Base-by-base conservation (phyloP, 805 yeast species). In the Kuraishia hungarica region DNA sequence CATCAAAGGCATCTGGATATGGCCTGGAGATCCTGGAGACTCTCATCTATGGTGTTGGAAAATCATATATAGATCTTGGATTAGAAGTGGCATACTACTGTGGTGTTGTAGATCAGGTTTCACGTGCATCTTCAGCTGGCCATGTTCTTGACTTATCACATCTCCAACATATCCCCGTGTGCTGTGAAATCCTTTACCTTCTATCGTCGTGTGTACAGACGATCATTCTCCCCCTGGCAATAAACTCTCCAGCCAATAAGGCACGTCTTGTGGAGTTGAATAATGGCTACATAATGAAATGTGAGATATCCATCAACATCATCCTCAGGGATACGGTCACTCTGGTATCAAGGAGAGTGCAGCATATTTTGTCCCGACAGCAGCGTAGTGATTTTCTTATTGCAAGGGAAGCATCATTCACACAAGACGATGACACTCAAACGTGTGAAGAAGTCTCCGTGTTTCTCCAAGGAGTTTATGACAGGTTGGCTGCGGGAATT, bases 151-250 rank as follows among this genome's bases (percentile, higher is more conserved):
- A 78, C 55, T 73, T 87, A 51, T 64, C 70, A 6, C 80, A 76
- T 60, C 65, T 88, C 54, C 67, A 68, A 39, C 74, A 80, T 21
- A 76, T 87, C 56, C 72, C 80, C 28, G 64, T 73, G 10, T 75
- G 84, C 4, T 77, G 85, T 39, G 87, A 84, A 53, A 81, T 86
- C 2, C 67, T 89, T 28, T 81, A 78, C 59, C 70, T 90, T 53
- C 69, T 89, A 1, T 84, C 96, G 0, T 80, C 87, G 2, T 83
- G 89, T 56, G 83, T 87, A 53, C 86, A 87, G 63, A 83, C 86
- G 20, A 84, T 89, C 51, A 79, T 91, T 19, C 72, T 89, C 47
- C 96, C 97, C 0, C 76, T 92, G 67, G 79, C 91, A 1, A 78
- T 76, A 47, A 82, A 82, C 60, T 70, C 81, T 1, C 84, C 87